Evolutionary conservation across 805 yeast genomes (phyloP).

Genomic region (Saccharomycopsis sp.): DNA sequence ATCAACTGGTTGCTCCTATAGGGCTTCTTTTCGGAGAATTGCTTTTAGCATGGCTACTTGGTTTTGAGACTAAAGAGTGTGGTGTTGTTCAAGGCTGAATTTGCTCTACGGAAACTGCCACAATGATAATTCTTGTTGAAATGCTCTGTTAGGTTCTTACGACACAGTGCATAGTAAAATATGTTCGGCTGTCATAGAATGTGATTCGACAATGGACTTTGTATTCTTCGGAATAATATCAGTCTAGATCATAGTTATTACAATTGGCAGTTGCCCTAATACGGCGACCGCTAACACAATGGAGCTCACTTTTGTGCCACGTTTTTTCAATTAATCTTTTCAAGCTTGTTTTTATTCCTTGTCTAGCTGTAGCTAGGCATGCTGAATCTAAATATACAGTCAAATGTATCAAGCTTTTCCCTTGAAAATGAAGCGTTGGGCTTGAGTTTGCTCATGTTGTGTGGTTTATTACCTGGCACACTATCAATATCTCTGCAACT

Average conservation of each 20-base stretch:
- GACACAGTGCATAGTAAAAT: neutral
- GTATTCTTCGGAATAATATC: neutral
- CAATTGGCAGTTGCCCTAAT: conserved; percentile 12
- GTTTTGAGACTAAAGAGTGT: neutral
- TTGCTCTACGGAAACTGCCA: neutral
- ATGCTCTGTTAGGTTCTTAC: neutral
- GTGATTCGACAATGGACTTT: conserved; percentile 20
- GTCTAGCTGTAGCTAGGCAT: neutral
- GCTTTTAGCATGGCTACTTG: neutral
- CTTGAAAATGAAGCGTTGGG: neutral
- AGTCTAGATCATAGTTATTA: conserved; percentile 20
- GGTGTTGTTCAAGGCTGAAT: neutral
- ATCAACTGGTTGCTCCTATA: neutral
- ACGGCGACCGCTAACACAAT: conserved; percentile 15
- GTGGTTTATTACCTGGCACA: neutral
- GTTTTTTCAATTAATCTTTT: conserved; percentile 5
- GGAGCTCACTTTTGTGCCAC: conserved; percentile 22
- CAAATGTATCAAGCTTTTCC: conserved; percentile 16
- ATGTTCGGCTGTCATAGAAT: conserved; percentile 5
- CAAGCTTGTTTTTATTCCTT: conserved; percentile 9
- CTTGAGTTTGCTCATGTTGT: neutral
- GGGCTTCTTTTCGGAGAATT: neutral
- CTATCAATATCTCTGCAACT: neutral
- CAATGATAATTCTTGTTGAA: neutral
- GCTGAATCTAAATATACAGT: conserved; percentile 5